A percentile compares a stretch with the other conserved stretches of the same genome.
Evolutionary conservation across 2,329 filamentous ascomycete genomes (phyloP).

Genomic region (Fusarium redolens): DNA sequence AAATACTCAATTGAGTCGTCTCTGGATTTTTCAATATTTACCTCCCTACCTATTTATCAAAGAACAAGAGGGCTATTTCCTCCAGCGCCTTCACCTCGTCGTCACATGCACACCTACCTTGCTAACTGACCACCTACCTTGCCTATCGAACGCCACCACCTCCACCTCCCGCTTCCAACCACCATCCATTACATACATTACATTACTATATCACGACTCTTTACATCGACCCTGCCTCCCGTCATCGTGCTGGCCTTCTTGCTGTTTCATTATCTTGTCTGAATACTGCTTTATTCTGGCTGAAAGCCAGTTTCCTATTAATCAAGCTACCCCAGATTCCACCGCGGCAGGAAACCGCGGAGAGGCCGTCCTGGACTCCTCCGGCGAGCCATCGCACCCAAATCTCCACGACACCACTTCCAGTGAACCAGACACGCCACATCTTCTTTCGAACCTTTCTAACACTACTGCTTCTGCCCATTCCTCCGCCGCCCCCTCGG

Average conservation of each 20-base stretch:
- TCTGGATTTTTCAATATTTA: not conserved
- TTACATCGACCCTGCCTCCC: slow-evolving; percentile 20
- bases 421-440: slow-evolving; percentile 73
- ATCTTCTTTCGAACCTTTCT: slow-evolving; percentile 60
- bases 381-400: slow-evolving; percentile 49
- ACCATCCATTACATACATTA: slow-evolving; percentile 9
- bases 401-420: slow-evolving; percentile 56
- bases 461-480: slow-evolving; percentile 59
- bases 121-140: slow-evolving; percentile 1
- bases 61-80: not conserved
- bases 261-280: not conserved
- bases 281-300: slow-evolving; percentile 38
- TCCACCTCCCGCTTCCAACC: slow-evolving; percentile 39
- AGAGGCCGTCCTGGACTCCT: slow-evolving; percentile 56
- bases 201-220: slow-evolving; percentile 20
- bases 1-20: not conserved
- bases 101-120: slow-evolving; percentile 28
- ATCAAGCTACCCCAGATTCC: slow-evolving; percentile 26
- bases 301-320: slow-evolving; percentile 39
- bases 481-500: slow-evolving; percentile 27
- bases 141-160: slow-evolving; percentile 30
- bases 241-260: not conserved
- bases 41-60: not conserved
- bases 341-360: slow-evolving; percentile 55
- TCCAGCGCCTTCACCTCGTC: slow-evolving; percentile 5